A percentile compares a stretch with the other conserved stretches of the same genome.
Evolutionary conservation across 2,329 filamentous ascomycete genomes (phyloP).

Genomic region (Colletotrichum scovillei): DNA sequence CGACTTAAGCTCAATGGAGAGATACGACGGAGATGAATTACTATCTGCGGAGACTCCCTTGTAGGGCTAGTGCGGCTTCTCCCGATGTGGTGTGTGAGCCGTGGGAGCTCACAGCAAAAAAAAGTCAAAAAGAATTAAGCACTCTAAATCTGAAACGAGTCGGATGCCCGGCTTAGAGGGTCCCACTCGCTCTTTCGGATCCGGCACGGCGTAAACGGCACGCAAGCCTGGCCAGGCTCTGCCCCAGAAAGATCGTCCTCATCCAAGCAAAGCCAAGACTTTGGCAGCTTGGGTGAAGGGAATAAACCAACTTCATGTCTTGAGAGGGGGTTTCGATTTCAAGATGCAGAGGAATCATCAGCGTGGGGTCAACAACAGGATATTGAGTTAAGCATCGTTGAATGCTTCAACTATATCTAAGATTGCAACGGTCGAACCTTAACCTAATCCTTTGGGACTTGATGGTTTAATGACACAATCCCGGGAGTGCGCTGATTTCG

Average conservation of each 20-base stretch:
- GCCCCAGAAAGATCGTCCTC: constrained; percentile 29
- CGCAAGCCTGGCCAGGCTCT: background rate
- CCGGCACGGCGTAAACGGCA: constrained; percentile 24
- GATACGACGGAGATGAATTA: background rate
- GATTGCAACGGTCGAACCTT: background rate
- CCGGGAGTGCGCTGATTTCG: constrained; percentile 14
- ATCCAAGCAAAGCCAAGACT: constrained; percentile 24
- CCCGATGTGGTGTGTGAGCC: background rate
- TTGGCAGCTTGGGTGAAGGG: background rate
- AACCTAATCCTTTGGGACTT: background rate
- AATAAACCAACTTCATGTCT: background rate
- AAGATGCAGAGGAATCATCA: background rate
- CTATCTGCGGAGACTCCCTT: background rate
- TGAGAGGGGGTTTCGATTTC: background rate
- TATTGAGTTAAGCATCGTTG: background rate
- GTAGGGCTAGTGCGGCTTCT: background rate
- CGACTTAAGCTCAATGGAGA: background rate
- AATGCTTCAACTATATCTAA: background rate
- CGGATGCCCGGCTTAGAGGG: constrained; percentile 10
- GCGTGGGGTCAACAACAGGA: background rate
- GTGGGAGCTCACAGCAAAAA: background rate
- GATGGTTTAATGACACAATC: background rate
- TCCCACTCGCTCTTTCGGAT: constrained; percentile 4
- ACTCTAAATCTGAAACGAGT: constrained; percentile 25
- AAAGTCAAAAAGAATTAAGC: constrained; percentile 14